Percentiles rank a stretch among this genome's conserved stretches.
Conservation (phyloP, 2,329 filamentous ascomycete genomes). For the Neonectria neomacrospora region DNA sequence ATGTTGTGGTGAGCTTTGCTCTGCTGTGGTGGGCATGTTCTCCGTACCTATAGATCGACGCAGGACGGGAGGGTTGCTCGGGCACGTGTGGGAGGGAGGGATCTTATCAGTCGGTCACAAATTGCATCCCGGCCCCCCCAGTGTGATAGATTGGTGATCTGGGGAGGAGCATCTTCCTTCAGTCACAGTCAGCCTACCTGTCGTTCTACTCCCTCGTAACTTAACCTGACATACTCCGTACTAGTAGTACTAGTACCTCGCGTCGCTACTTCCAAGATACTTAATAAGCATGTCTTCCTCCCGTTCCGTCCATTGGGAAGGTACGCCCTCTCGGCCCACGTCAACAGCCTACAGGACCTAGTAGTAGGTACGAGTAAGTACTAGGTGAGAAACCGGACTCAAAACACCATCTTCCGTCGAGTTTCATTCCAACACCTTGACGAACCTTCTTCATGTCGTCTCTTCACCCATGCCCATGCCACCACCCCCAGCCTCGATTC, state of each 20-base stretch:
- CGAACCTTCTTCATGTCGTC: constrained; percentile 4
- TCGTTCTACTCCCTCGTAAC: too few relatives aligned
- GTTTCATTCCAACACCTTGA: background rate
- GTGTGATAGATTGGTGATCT: background rate
- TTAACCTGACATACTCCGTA: too few relatives aligned
- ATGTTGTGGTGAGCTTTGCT: background rate
- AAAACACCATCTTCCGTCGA: background rate
- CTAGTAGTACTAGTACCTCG: too few relatives aligned
- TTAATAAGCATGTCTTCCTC: background rate
- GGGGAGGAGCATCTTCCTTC: background rate
- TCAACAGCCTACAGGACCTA: too few relatives aligned
- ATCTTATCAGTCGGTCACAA: background rate
- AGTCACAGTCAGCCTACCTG: background rate
- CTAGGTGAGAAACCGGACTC: background rate
- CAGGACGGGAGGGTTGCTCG: background rate
- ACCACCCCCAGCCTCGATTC: constrained; percentile 14
- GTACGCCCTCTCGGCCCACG: background rate
- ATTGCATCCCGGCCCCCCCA: background rate
- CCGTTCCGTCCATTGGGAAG: background rate
- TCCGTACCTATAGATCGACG: background rate
- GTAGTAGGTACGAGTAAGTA: too few relatives aligned
- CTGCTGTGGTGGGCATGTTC: background rate
- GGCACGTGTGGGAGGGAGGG: background rate
- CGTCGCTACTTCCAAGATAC: too few relatives aligned
- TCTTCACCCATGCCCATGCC: constrained; percentile 12